Evolutionary conservation across 495 filamentous ascomycete genomes (phyloP).

Genomic region (Rhizodiscina lignyota): DNA sequence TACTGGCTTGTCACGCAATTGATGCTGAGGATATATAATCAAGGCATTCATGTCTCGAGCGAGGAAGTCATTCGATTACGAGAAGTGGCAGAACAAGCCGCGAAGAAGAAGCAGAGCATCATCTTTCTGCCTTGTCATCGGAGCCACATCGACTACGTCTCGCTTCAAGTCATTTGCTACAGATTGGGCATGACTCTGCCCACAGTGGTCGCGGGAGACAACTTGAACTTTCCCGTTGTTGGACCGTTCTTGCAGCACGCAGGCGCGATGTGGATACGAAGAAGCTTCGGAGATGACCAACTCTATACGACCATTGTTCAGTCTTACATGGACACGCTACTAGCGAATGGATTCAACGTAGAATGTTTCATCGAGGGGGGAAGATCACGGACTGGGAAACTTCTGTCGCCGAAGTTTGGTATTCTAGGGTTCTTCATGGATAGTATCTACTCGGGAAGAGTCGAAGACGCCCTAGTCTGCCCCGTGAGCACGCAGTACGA

Average conservation of each 20-base stretch:
- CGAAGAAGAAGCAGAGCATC: conserved; percentile 78
- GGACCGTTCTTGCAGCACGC: conserved; percentile 88
- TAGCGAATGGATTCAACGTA: conserved; percentile 82
- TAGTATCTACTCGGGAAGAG: conserved; percentile 70
- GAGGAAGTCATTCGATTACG: conserved; percentile 77
- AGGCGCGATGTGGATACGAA: conserved; percentile 89
- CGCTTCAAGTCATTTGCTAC: conserved; percentile 86
- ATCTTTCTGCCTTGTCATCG: conserved; percentile 91
- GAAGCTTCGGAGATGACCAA: conserved; percentile 82
- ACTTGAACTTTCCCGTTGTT: conserved; percentile 82
- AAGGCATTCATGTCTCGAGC: conserved; percentile 85
- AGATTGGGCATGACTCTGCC: conserved; percentile 76
- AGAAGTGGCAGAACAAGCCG: conserved; percentile 64
- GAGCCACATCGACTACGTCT: conserved; percentile 91
- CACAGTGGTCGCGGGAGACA: conserved; percentile 90
- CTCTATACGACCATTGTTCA: conserved; percentile 85
- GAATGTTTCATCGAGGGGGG: conserved; percentile 87
- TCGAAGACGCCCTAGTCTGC: conserved; percentile 80
- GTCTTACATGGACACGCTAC: conserved; percentile 82
- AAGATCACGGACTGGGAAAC: conserved; percentile 80
- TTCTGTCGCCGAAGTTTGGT: conserved; percentile 89
- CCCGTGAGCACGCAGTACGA: conserved; percentile 96
- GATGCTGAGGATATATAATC: conserved; percentile 82
- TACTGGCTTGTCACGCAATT: conserved; percentile 84
- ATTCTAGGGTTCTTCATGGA: conserved; percentile 87